Evolutionary conservation across 176 grass and related monocot species (phyloP).

Genomic region (Aegilops speltoides): DNA sequence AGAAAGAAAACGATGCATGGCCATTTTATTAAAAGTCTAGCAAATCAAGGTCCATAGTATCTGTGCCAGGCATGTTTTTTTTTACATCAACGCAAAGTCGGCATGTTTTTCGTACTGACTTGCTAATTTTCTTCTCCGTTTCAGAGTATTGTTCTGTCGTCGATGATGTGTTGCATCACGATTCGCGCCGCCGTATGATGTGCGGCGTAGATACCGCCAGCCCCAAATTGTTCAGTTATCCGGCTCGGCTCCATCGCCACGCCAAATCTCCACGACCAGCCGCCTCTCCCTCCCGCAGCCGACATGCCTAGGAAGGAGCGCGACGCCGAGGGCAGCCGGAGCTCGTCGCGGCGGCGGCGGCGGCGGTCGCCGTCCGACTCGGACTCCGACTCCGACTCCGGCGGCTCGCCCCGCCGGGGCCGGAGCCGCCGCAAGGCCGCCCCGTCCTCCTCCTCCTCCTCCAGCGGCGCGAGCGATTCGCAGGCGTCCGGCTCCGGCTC

Average conservation of each 20-base stretch:
- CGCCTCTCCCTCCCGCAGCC: neutral
- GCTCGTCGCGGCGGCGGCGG: conserved; percentile 43
- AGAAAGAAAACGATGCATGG: too few relatives aligned
- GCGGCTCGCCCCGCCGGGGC: conserved; percentile 24
- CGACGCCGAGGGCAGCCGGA: conserved; percentile 11
- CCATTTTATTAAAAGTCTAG: too few relatives aligned
- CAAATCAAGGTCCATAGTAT: too few relatives aligned
- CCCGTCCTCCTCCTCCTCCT: conserved; percentile 49
- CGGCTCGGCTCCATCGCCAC: neutral
- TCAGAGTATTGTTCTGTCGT: neutral
- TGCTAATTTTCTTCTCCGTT: too few relatives aligned
- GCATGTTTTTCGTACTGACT: too few relatives aligned
- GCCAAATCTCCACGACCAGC: neutral
- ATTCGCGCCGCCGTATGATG: neutral
- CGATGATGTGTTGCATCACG: neutral
- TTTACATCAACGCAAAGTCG: too few relatives aligned
- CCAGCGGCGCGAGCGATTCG: conserved; percentile 42
- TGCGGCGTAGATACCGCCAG: neutral
- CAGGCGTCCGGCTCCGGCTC: conserved; percentile 55
- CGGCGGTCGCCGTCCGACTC: conserved; percentile 44
- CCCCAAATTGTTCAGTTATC: neutral
- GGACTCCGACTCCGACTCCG: conserved; percentile 17
- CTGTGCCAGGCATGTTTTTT: too few relatives aligned
- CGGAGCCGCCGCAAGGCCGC: conserved; percentile 39
- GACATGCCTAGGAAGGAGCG: conserved; percentile 51